Percentiles rank a stretch among this genome's conserved stretches.
phyloP scores from a whole-genome alignment of 2,329 filamentous ascomycete genomes.

The Neophaeococcomyces mojaviensis region DNA sequence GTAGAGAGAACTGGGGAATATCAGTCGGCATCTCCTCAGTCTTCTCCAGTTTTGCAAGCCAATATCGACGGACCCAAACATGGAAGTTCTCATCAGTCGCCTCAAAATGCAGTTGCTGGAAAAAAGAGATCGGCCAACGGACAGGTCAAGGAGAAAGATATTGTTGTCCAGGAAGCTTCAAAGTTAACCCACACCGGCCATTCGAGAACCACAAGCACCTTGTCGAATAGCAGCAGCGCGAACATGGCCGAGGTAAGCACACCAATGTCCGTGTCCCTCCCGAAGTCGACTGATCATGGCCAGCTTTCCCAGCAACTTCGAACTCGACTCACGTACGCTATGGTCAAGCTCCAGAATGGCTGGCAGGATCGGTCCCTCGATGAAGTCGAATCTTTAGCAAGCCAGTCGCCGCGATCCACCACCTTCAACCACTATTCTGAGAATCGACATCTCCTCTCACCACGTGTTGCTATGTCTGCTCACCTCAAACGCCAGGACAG shows the following conservation, averaged over 20 bases:
- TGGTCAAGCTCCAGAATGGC: slow-evolving; percentile 85
- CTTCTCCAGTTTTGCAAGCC: neutral
- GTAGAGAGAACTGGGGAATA: neutral
- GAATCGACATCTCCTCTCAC: slow-evolving; percentile 43
- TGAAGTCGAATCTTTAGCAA: slow-evolving; percentile 68
- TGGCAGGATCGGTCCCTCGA: slow-evolving; percentile 74
- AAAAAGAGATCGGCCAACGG: slow-evolving; percentile 74
- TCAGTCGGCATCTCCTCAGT: neutral
- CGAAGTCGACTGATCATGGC: slow-evolving; percentile 16
- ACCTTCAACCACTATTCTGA: slow-evolving; percentile 46
- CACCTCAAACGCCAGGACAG: slow-evolving; percentile 19
- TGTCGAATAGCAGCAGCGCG: slow-evolving; percentile 51
- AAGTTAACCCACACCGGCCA: slow-evolving; percentile 43
- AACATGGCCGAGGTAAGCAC: slow-evolving; percentile 67
- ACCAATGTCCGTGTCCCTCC: slow-evolving; percentile 11
- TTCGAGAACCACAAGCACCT: slow-evolving; percentile 63
- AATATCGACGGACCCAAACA: neutral
- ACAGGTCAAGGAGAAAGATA: slow-evolving; percentile 54
- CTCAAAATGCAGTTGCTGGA: slow-evolving; percentile 26
- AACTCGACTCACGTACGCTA: slow-evolving; percentile 81
- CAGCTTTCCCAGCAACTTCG: slow-evolving; percentile 72
- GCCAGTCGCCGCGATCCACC: slow-evolving; percentile 57
- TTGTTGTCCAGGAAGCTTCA: slow-evolving; percentile 26
- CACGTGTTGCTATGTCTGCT: slow-evolving; percentile 35
- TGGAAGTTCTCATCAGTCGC: slow-evolving; percentile 1